Evolutionary conservation across 352 stramenopile genomes (phyloP), one percentile per base, ranked within the genome.

Genomic region (Halophytophthora batemanensis): DNA sequence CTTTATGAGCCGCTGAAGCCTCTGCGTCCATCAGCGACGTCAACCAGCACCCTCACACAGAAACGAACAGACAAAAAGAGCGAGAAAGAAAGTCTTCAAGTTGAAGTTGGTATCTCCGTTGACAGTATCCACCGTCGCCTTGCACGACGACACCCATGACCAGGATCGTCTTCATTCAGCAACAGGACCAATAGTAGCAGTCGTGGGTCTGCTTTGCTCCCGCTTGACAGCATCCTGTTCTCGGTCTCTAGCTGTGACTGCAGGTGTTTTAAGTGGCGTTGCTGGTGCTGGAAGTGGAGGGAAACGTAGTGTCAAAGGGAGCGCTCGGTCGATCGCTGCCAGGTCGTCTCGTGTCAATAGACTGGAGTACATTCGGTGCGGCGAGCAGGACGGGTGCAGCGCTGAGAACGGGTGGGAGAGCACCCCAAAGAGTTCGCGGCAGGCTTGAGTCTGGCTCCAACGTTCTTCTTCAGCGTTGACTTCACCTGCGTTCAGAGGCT

Each of bases 361-460:
- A 36, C 72, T 86, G 23, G 69, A 71, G 42, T 82, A 71, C 10
- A 76, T 41, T 25, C 71, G 63, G 23, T 82, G 58, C 2, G 77
- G 59, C 3, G 77, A 89, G 45, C 56, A 65, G 6, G 56, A 63
- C 13, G 71, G 56, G 17, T 64, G 45, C 12, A 74, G 31, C 6
- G 23, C 42, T 19, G 76, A 58, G 34, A 86, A 82, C 29, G 74
- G 71, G 53, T 86, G 74, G 10, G 64, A 42, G 19, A 81, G 56
- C 10, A 47, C 35, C 25, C 66, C 40, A 29, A 90, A 86, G 40
- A 90, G 31, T 35, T 71, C 59, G 13, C 45, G 45, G 23, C 56
- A 45, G 18, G 35, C 25, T 35, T 68, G 25, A 4, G 25, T 31
- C 25, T 31, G 25, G 25, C 25, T 36, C 29, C 47, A 46, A 11